phyloP scores from a whole-genome alignment of 352 stramenopile species.

The Globisporangium iwayamae region DNA sequence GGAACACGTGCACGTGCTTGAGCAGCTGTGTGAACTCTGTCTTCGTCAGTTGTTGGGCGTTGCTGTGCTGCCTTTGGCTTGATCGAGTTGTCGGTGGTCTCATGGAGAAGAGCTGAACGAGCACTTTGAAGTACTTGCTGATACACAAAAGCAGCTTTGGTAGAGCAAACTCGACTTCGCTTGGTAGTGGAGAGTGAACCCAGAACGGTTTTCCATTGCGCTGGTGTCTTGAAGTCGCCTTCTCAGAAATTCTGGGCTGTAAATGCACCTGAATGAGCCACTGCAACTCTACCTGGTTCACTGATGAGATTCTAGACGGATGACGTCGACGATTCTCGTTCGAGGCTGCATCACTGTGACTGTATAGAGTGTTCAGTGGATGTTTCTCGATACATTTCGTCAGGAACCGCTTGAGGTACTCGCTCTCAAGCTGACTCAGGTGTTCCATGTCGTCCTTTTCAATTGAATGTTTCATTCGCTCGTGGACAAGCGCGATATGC shows the following conservation, averaged over 20 bases:
- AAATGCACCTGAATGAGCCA: conserved; percentile 17
- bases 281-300: background rate
- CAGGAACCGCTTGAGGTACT: conserved; percentile 14
- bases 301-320: background rate
- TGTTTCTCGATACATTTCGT: conserved; percentile 5
- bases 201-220: conserved; percentile 10
- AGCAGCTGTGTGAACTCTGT: conserved; percentile 41
- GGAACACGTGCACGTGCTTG: conserved; percentile 51
- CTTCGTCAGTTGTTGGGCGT: conserved; percentile 23
- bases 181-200: conserved; percentile 24
- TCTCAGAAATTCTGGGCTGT: background rate
- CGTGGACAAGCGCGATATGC: conserved; percentile 11
- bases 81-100: conserved; percentile 4
- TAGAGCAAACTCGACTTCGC: conserved; percentile 24
- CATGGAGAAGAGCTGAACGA: conserved; percentile 40
- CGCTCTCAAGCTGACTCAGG: background rate
- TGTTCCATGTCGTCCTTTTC: background rate
- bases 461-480: conserved; percentile 7
- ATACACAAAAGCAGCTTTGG: conserved; percentile 35
- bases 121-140: conserved; percentile 36
- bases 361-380: conserved; percentile 9
- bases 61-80: background rate
- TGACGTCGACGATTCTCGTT: background rate
- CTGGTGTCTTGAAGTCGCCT: background rate
- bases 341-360: background rate